Evolutionary conservation across 176 grass and related monocot species (phyloP), one percentile per base, ranked within the genome.

Genomic region (Carex kokanica): DNA sequence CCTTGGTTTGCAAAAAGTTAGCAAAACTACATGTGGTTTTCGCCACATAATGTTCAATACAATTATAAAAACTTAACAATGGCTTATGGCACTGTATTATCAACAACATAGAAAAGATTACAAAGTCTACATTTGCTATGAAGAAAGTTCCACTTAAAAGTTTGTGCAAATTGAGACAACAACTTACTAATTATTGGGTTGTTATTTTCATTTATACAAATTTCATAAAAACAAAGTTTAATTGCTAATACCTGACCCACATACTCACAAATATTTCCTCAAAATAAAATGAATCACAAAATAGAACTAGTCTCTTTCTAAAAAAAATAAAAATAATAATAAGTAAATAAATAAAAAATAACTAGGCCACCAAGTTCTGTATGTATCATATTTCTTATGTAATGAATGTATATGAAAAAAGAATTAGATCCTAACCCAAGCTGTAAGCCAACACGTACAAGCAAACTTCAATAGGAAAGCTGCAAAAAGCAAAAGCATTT

Each of bases 361-460:
- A 51, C 41, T 24, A 51, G 41, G 43, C 21, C 13, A 3, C 13
- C 20, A 24, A 20, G 70, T 74, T 74, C 9, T 25, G 20, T 51
- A 47, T 45, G 25, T 67, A 43, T 73, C 70, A 52, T 6, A 21
- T 52, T 27, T 52, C 70, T 52, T 52, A 74, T 73, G 12, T 23
- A n/a, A 38, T 73, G 20, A 17, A 51, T 52, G 20, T 14, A 27
- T 74, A 52, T 51, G 24, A 14, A 31, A 75, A 77, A 54, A 54
- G 49, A 75, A 29, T 55, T 16, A 29, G 49, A 77, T 77, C 49
- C 73, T 17, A 77, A 55, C 23, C 38, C 60, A 67, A 67, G 80
- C 38, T 82, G 62, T 64, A 51, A 81, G 13, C 57, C 58, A 65
- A 24, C 61, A 64, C 13, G 38, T 15, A 66, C 57, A 82, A 82